phyloP scores from a whole-genome alignment of 257 asterid species.

The Solanum rostratum region DNA sequence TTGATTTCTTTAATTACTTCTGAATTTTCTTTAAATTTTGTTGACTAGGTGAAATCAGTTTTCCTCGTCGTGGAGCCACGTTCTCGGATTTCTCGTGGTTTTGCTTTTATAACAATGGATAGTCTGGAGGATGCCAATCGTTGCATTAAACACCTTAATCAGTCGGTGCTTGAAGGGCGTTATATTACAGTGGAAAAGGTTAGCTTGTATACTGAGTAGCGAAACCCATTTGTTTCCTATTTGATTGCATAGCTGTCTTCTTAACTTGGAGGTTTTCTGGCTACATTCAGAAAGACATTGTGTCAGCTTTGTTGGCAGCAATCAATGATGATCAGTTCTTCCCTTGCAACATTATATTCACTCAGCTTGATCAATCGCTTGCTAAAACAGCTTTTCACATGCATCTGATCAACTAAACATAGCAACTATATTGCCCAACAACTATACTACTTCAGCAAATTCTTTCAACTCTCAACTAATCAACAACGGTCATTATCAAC shows the following conservation, averaged over 20 bases:
- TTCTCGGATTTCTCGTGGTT: conserved; percentile 28
- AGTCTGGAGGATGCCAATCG: conserved; percentile 27
- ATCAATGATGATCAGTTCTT: conserved; percentile 95
- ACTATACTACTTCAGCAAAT: conserved; percentile 89
- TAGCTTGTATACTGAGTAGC: conserved; percentile 26
- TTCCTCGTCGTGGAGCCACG: conserved; percentile 28
- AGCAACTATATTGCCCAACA: conserved; percentile 89
- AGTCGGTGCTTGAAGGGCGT: conserved; percentile 32
- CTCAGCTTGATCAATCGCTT: conserved; percentile 48
- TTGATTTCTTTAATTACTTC: background rate
- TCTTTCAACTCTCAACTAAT: conserved; percentile 84
- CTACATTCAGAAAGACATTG: conserved; percentile 89
- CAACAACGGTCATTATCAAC: conserved; percentile 95
- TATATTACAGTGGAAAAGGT: conserved; percentile 85
- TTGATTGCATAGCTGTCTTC: conserved; percentile 37
- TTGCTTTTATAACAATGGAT: conserved; percentile 33
- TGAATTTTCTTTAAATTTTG: background rate
- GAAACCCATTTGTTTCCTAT: conserved; percentile 17
- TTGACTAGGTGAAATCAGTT: background rate
- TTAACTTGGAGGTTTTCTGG: conserved; percentile 94
- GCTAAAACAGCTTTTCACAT: conserved; percentile 92
- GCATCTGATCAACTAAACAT: conserved; percentile 93
- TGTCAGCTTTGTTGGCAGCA: conserved; percentile 94
- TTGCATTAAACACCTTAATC: conserved; percentile 27
- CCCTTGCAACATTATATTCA: conserved; percentile 70